Percentiles rank a stretch among this genome's conserved stretches.
Conservation (phyloP, 495 filamentous ascomycete genomes). For the Ascobolus immersus region DNA sequence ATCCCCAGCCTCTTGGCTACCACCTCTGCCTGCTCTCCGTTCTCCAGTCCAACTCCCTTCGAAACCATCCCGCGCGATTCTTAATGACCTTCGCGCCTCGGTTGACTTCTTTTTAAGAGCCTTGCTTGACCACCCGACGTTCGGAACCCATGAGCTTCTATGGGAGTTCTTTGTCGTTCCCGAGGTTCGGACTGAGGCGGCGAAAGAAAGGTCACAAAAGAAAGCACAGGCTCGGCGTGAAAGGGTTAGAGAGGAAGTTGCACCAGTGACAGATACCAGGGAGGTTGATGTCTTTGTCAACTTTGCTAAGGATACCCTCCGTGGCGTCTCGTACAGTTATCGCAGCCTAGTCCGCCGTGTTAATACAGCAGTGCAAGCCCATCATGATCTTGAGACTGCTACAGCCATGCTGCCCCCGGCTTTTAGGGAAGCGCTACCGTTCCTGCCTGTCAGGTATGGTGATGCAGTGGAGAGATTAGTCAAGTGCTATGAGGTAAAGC, state of each 20-base stretch:
- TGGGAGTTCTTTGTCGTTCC: conserved; percentile 99
- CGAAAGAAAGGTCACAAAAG: conserved; percentile 61
- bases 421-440: not conserved
- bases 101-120: conserved; percentile 71
- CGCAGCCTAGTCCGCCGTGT: conserved; percentile 51
- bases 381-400: not conserved
- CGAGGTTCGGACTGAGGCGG: conserved; percentile 68
- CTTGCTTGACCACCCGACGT: conserved; percentile 70
- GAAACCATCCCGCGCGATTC: conserved; percentile 60
- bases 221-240: conserved; percentile 67
- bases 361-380: conserved; percentile 27
- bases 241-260: conserved; percentile 63
- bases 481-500: no score
- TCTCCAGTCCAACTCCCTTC: conserved; percentile 83
- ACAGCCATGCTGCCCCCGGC: not conserved
- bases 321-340: conserved; percentile 55
- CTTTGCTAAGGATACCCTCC: conserved; percentile 67
- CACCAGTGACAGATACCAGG: conserved; percentile 59
- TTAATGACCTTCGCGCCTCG: conserved; percentile 67
- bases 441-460: not conserved
- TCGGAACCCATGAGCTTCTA: conserved; percentile 86
- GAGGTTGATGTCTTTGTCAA: conserved; percentile 84
- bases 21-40: conserved; percentile 48
- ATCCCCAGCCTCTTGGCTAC: conserved; percentile 86
- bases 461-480: not conserved